phyloP scores from a whole-genome alignment of 371 early-diverging fungal genomes.

The Mucor ambiguus region DNA sequence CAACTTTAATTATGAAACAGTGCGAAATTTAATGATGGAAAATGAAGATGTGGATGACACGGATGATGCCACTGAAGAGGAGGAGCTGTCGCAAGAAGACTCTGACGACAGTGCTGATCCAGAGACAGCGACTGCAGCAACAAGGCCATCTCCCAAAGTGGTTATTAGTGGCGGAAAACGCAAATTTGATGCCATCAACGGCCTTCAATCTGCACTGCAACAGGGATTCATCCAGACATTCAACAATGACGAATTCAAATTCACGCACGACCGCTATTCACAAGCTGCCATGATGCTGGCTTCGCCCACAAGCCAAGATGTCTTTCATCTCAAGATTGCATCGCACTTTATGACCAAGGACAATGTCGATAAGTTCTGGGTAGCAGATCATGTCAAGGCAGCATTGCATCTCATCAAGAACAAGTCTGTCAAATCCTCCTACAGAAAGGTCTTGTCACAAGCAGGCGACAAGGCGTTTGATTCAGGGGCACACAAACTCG shows the following conservation, averaged over 20 bases:
- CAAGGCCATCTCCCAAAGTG: not conserved
- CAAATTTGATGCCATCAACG: slow-evolving; percentile 44
- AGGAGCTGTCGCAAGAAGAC: slow-evolving; percentile 13
- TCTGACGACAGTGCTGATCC: not conserved
- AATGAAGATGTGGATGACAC: slow-evolving; percentile 32
- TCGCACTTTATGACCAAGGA: slow-evolving; percentile 38
- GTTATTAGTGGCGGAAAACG: not conserved
- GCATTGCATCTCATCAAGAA: slow-evolving; percentile 84
- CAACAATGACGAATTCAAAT: slow-evolving; percentile 46
- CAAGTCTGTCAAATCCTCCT: slow-evolving; percentile 28
- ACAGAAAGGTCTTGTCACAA: slow-evolving; percentile 34
- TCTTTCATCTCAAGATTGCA: slow-evolving; percentile 41
- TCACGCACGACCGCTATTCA: slow-evolving; percentile 50
- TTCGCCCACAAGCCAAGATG: slow-evolving; percentile 30
- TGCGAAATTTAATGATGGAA: slow-evolving; percentile 44
- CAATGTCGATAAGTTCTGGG: slow-evolving; percentile 46
- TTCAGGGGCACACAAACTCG: slow-evolving; percentile 46
- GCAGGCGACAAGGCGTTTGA: slow-evolving; percentile 50
- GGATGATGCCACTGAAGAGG: slow-evolving; percentile 21
- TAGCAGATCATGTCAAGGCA: slow-evolving; percentile 76
- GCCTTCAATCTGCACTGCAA: slow-evolving; percentile 46
- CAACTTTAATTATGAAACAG: slow-evolving; percentile 46
- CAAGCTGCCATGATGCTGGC: slow-evolving; percentile 48
- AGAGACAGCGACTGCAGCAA: not conserved
- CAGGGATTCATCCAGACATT: slow-evolving; percentile 49